These are phyloP conservation scores for Calonectria crousiana DNA, from an alignment of 2,329 filamentous ascomycete species.

Conservation along the genomic window DNA sequence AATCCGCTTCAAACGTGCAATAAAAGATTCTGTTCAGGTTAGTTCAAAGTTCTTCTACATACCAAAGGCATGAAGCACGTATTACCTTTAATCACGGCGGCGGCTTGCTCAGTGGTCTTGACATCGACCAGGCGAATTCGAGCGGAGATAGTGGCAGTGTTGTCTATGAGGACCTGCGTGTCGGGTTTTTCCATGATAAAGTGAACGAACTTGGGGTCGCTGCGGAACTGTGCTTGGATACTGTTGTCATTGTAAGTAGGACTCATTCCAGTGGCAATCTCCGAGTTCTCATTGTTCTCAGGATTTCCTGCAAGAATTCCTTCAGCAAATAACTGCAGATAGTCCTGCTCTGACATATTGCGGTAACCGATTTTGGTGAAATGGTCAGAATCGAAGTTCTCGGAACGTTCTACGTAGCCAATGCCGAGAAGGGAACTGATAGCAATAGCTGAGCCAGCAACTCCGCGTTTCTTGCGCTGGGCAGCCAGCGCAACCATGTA, in stretches of 20 bases:
- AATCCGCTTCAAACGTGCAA: neutral
- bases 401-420: conserved; percentile 51
- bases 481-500: conserved; percentile 51
- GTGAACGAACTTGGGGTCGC: neutral
- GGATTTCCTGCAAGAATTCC: neutral
- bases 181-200: neutral
- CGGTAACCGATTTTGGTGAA: neutral
- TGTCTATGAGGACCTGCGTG: neutral
- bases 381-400: neutral
- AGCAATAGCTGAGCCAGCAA: conserved; percentile 55
- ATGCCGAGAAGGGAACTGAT: conserved; percentile 53
- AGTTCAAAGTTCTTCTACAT: neutral
- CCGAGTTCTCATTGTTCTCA: neutral
- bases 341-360: conserved; percentile 45
- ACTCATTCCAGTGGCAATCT: conserved; percentile 1
- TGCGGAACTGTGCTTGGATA: neutral
- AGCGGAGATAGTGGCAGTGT: neutral
- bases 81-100: neutral
- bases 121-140: neutral
- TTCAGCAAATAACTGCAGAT: conserved; percentile 48
- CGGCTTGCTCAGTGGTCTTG: neutral
- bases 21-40: neutral
- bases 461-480: conserved; percentile 44
- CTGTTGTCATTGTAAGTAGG: neutral
- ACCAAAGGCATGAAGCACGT: too few relatives aligned